phyloP scores from a whole-genome alignment of 441 rosid genomes.

The Manihot esculenta region DNA sequence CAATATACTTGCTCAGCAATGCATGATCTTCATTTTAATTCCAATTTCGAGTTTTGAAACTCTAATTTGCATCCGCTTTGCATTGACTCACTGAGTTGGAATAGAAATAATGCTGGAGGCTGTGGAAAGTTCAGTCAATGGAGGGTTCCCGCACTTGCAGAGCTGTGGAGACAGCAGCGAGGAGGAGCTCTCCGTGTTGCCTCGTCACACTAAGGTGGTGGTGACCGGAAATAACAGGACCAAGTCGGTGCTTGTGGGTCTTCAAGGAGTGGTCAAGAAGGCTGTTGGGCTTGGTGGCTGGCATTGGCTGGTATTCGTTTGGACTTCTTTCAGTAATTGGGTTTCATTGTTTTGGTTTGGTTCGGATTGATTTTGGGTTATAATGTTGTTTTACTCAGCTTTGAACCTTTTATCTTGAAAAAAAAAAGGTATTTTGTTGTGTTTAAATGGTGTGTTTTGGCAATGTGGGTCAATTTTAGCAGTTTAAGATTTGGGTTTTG shows the following conservation, averaged over 20 bases:
- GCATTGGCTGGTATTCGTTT: constrained; percentile 83
- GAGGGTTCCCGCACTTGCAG: constrained; percentile 60
- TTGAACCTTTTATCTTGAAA: constrained; percentile 7
- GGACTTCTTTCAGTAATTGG: neutral
- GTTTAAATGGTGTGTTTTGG: neutral
- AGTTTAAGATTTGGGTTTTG: constrained; percentile 9
- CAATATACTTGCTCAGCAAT: constrained; percentile 40
- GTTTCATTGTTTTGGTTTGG: neutral
- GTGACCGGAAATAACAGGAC: constrained; percentile 97
- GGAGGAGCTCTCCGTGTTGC: constrained; percentile 87
- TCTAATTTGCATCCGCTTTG: constrained; percentile 3
- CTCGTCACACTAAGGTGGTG: constrained; percentile 94
- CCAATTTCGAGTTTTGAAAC: constrained; percentile 28
- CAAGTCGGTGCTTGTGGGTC: constrained; percentile 94
- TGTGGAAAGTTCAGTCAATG: constrained; percentile 63
- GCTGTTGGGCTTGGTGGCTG: constrained; percentile 96
- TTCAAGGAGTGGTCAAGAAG: constrained; percentile 91
- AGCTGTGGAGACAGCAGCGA: constrained; percentile 84
- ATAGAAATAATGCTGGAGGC: constrained; percentile 53
- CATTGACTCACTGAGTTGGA: neutral
- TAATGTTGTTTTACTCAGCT: neutral
- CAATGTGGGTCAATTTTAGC: constrained; percentile 30
- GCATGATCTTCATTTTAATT: constrained; percentile 47
- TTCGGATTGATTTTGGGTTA: constrained; percentile 9
- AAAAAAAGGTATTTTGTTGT: neutral